Conservation (phyloP, 768 basidiomycete genomes). For the Auricularia heimuer region DNA sequence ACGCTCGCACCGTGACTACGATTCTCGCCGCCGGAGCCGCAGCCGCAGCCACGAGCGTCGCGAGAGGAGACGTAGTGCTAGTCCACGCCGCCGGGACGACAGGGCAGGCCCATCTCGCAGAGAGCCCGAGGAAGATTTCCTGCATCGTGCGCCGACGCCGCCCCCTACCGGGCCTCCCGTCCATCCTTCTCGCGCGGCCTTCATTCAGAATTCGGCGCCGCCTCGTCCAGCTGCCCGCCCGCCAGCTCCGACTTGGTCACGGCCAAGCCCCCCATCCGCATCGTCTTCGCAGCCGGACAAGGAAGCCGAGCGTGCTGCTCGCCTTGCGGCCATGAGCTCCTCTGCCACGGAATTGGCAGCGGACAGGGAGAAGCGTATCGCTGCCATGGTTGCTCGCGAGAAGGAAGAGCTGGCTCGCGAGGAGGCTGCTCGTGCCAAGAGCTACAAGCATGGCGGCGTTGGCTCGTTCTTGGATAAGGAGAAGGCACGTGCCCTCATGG, state of each 20-base stretch:
- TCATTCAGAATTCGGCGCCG: neutral
- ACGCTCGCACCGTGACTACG: constrained; percentile 24
- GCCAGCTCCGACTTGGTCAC: constrained; percentile 16
- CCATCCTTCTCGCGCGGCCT: neutral
- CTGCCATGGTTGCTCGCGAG: constrained; percentile 61
- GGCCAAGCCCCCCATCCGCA: constrained; percentile 10
- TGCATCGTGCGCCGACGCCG: constrained; percentile 6
- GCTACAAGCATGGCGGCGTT: constrained; percentile 60
- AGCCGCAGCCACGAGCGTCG: constrained; percentile 19
- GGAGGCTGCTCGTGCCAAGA: constrained; percentile 43
- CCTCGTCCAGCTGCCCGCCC: constrained; percentile 20
- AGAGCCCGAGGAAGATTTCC: constrained; percentile 15
- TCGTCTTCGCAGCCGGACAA: constrained; percentile 12
- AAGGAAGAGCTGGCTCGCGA: constrained; percentile 69
- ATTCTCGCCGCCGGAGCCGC: constrained; percentile 18
- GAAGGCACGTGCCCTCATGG: constrained; percentile 24
- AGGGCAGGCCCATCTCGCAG: constrained; percentile 26
- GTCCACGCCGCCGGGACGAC: constrained; percentile 29
- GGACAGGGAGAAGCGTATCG: constrained; percentile 65
- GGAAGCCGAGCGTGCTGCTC: constrained; percentile 59
- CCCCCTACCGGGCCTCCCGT: neutral
- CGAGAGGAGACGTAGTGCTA: constrained; percentile 16
- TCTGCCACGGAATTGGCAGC: constrained; percentile 57
- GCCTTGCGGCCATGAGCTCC: constrained; percentile 82
- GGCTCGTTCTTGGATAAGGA: constrained; percentile 75